Base-by-base conservation (phyloP, 2,329 filamentous ascomycete species). In the Pseudopithomyces chartarum region DNA sequence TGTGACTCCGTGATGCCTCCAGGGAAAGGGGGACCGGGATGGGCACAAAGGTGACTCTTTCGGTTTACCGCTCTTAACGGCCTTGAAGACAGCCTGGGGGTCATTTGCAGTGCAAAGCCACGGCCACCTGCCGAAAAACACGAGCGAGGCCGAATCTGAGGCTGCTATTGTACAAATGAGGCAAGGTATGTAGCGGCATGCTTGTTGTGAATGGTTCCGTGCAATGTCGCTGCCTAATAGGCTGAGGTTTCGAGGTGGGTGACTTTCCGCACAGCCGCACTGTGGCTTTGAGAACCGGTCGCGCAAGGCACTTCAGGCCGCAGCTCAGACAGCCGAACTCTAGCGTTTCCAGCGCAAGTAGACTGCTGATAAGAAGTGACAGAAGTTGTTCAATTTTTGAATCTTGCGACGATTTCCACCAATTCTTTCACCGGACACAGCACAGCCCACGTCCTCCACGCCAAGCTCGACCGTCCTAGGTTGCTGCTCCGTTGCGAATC, bases 161-260 rank as follows among this genome's bases (percentile, higher is more conserved):
- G 55, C 57, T 55, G 40, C 53, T 43, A 52, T 34, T 49, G 12
- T 17, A 51, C 48, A 12, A 38, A 12, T 59, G 58, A 70, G 68
- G 66, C 68, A 70, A 33, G 66, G 68, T 65, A 59, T 56, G 58
- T 57, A 23, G 56, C 55, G 19, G 17, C 29, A 52, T 52, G 57
- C 56, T 60, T 57, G 26, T 55, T 56, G 52, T 49, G 54, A 62
- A 50, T 62, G 62, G 65, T 59, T 40, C 65, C 67, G 65, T 61
- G 52, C 39, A 56, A 23, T 64, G 67, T 73, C 60, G 71, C 46
- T 74, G 71, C 71, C 71, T 73, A 59, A 45, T 47, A 53, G 63
- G 59, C 60, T 63, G 61, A 60, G 58, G 45, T 44, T 42, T 44
- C n/a, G 57, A 63, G 54, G 59, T 58, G 63, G 58, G 60, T 29